phyloP scores from a whole-genome alignment of 1,284 basidiomycete species.

The Peniophora sp. region DNA sequence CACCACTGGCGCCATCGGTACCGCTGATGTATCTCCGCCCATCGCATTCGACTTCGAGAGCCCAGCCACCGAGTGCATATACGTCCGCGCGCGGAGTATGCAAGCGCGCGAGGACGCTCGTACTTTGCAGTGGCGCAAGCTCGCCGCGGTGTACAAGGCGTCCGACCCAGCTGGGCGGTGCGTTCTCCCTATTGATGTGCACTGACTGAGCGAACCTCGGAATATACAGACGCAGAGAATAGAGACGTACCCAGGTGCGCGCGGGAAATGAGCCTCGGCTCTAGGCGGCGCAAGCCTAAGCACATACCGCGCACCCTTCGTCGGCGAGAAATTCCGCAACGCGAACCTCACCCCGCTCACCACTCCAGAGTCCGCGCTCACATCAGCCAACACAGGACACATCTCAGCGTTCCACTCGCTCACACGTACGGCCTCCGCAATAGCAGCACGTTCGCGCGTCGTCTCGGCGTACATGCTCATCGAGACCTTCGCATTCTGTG shows the following conservation, averaged over 20 bases:
- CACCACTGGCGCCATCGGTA: constrained; percentile 29
- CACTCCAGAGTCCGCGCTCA: constrained; percentile 22
- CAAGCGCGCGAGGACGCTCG: constrained; percentile 38
- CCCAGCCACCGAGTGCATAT: constrained; percentile 58
- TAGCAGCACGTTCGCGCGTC: constrained; percentile 56
- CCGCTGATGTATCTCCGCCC: constrained; percentile 31
- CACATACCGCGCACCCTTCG: constrained; percentile 43
- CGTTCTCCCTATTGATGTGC: constrained; percentile 24
- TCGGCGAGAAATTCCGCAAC: constrained; percentile 65
- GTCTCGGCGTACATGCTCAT: constrained; percentile 89
- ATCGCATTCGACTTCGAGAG: constrained; percentile 28
- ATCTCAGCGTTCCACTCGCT: constrained; percentile 76
- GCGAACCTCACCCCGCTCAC: constrained; percentile 46
- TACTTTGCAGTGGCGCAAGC: constrained; percentile 40
- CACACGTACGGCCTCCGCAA: constrained; percentile 57
- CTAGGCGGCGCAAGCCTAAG: constrained; percentile 35
- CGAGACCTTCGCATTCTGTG: constrained; percentile 57
- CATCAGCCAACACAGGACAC: constrained; percentile 56
- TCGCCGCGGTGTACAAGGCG: constrained; percentile 50
- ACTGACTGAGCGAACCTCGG: neutral
- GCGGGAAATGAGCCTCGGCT: neutral
- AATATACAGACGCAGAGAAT: constrained; percentile 27
- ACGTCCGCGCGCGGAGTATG: constrained; percentile 58
- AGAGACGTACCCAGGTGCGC: constrained; percentile 12
- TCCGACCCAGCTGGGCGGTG: constrained; percentile 50